Base-by-base conservation (phyloP, 306 rosid species). In the Lagenaria siceraria region DNA sequence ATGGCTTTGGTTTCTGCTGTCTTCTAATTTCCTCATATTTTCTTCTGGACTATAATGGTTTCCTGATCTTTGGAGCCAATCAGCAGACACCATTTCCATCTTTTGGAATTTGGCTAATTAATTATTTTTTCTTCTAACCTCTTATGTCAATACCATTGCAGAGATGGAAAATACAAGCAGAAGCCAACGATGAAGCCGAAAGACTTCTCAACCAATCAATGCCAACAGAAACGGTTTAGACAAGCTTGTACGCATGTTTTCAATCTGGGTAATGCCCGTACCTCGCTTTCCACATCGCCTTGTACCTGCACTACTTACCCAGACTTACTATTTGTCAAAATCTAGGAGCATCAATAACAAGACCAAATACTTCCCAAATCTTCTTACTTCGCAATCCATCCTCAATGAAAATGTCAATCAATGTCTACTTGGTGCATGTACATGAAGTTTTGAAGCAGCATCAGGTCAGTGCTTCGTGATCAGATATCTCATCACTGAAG, bases 181-280 rank as follows among this genome's bases (percentile, higher is more conserved):
- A 93, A 88, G 98, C 98, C 69, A 93, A 89, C 64, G 97, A 93
- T 35, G 98, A 93, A 81, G 98, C 97, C 5, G 98, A 93, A 88
- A 90, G 98, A 79, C 93, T 93, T 74, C 90, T 93, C 70, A 87
- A 88, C 52, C 92, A 90, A 80, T 66, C 96, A 29, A 73, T 85
- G 66, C 84, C 92, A 22, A 66, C 80, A 14, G 92, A 90, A 62
- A 12, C 24, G 24, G 79, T 76, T 58, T 76, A 42, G 55, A 56
- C 54, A 58, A 58, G 70, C 8, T 27, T 72, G 76, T 72, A 13
- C 60, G 27, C 9, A 1, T 10, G 64, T 35, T 54, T 11, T 56
- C 51, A 10, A 54, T 22, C 33, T 21, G 18, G 42, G 35, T 36
- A 73, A 73, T 62, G 51, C 10, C 8, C 38, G 8, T 40, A 36